Percentiles rank a stretch among this genome's conserved stretches.
Evolutionary conservation across 2,329 filamentous ascomycete genomes (phyloP).

Genomic region (Neonectria sp.): DNA sequence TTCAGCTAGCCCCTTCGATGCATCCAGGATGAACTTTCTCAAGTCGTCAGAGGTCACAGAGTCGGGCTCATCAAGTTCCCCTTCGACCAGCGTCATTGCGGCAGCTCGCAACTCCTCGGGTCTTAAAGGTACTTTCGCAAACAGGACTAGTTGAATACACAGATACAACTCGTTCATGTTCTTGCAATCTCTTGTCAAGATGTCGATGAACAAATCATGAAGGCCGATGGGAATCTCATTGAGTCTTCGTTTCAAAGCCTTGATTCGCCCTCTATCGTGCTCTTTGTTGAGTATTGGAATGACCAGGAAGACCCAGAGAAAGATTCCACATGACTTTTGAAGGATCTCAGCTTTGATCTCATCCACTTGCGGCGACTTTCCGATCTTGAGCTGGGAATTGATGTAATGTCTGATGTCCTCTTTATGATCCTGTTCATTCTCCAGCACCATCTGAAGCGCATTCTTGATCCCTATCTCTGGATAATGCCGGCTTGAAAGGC

Average conservation of each 20-base stretch:
- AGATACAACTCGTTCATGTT: constrained; percentile 59
- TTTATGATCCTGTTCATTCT: constrained; percentile 45
- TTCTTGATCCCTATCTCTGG: constrained; percentile 55
- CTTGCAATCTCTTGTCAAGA: constrained; percentile 62
- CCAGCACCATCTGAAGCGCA: constrained; percentile 46
- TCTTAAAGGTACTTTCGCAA: constrained; percentile 59
- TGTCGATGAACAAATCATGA: constrained; percentile 63
- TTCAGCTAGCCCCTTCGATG: not conserved
- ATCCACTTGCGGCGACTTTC: not conserved
- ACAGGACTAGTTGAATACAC: constrained; percentile 68
- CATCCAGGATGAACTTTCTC: not conserved
- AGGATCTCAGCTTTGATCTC: constrained; percentile 45
- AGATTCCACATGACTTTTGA: constrained; percentile 57
- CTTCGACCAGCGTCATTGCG: not conserved
- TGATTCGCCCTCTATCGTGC: constrained; percentile 44
- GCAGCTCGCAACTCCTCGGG: constrained; percentile 61
- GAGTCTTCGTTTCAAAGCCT: constrained; percentile 47
- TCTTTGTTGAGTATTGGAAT: constrained; percentile 56
- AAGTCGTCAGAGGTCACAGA: not conserved
- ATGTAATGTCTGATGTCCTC: constrained; percentile 47
- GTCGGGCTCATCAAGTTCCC: not conserved
- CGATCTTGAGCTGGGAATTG: constrained; percentile 22
- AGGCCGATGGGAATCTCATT: constrained; percentile 57
- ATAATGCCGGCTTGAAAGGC: constrained; percentile 64
- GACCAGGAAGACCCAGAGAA: constrained; percentile 61